phyloP scores from a whole-genome alignment of 345 rosid genomes.

The Gossypium raimondii region DNA sequence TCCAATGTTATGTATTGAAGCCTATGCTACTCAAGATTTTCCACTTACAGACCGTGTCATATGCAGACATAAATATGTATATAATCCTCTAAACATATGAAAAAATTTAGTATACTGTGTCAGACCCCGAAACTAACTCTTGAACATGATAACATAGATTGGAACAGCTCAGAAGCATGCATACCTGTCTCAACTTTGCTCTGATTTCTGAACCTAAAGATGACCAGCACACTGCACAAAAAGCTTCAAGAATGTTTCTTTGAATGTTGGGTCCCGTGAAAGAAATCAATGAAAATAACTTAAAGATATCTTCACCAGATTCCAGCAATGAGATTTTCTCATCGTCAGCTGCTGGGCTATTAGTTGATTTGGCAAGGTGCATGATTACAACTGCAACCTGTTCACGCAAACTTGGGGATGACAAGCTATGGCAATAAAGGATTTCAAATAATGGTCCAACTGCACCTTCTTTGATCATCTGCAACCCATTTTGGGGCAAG shows the following conservation, averaged over 20 bases:
- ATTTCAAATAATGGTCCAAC: slow-evolving; percentile 25
- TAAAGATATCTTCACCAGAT: slow-evolving; percentile 27
- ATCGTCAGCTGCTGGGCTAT: slow-evolving; percentile 10
- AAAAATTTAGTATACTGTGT: background rate
- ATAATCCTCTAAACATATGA: background rate
- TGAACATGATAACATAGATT: background rate
- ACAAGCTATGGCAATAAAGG: slow-evolving; percentile 30
- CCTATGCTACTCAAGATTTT: background rate
- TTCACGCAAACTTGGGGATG: slow-evolving; percentile 24
- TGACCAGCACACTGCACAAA: slow-evolving; percentile 22
- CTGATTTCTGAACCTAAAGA: slow-evolving; percentile 21
- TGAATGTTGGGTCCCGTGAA: slow-evolving; percentile 28
- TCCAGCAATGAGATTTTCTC: slow-evolving; percentile 24
- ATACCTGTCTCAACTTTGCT: slow-evolving; percentile 30
- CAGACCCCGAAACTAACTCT: background rate
- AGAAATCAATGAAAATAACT: slow-evolving; percentile 27
- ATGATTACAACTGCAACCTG: slow-evolving; percentile 22
- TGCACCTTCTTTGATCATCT: slow-evolving; percentile 27
- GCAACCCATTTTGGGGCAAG: slow-evolving; percentile 26
- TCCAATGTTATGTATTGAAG: background rate
- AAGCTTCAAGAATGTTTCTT: slow-evolving; percentile 26
- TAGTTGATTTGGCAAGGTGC: slow-evolving; percentile 28
- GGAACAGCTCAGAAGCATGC: background rate
- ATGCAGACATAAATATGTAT: background rate
- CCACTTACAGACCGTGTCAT: background rate